Percentiles rank a stretch among this genome's conserved stretches.
These are phyloP conservation scores for Triticum timopheevii DNA, from an alignment of 176 grass and related monocot genomes.

Conservation along the genomic window DNA sequence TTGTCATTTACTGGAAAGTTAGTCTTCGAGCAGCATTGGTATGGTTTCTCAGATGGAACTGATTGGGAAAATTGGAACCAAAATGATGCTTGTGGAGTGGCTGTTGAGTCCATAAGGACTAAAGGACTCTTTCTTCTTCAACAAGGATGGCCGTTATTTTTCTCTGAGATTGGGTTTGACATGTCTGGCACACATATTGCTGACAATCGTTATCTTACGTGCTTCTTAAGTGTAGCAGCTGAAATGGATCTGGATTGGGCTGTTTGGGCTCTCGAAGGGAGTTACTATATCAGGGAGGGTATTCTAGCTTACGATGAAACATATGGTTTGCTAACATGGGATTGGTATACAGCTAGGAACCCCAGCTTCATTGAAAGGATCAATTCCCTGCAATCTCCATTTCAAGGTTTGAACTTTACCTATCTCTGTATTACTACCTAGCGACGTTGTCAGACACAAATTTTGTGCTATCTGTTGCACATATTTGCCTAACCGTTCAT, in stretches of 20 bases:
- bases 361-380: conserved; percentile 69
- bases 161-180: conserved; percentile 93
- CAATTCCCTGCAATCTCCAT: conserved; percentile 64
- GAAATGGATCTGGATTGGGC: conserved; percentile 93
- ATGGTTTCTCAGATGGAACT: conserved; percentile 86
- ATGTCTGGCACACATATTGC: conserved; percentile 61
- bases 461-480: neutral
- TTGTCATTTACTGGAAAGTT: conserved; percentile 79
- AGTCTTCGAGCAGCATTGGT: conserved; percentile 93
- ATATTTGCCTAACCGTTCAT: neutral
- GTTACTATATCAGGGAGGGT: conserved; percentile 86
- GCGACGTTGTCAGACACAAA: neutral
- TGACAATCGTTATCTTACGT: conserved; percentile 86
- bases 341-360: conserved; percentile 86
- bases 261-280: conserved; percentile 93
- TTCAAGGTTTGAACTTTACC: conserved; percentile 63
- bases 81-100: conserved; percentile 69
- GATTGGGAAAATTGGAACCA: conserved; percentile 66
- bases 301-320: conserved; percentile 77
- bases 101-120: conserved; percentile 41
- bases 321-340: conserved; percentile 75
- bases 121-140: conserved; percentile 78
- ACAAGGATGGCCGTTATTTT: conserved; percentile 84
- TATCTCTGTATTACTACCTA: neutral
- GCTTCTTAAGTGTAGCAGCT: conserved; percentile 77